phyloP scores from a whole-genome alignment of 179 eudicot genomes.

The Sideroxylon spinosum region DNA sequence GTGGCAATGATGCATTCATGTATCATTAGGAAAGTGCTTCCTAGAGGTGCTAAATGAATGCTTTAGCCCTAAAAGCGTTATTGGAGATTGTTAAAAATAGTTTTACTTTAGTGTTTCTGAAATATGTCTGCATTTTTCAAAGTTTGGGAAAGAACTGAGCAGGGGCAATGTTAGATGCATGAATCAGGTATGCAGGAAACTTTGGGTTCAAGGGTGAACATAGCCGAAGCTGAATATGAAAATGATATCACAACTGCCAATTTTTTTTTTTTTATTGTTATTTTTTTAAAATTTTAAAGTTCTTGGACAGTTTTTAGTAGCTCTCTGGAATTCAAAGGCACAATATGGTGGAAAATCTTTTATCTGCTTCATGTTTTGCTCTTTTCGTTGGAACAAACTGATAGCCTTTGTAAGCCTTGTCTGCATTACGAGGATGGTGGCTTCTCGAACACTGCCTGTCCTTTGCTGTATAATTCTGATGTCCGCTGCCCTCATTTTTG shows the following conservation, averaged over 20 bases:
- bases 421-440: not conserved
- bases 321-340: not conserved
- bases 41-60: not conserved
- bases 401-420: not conserved
- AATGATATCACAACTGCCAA: not conserved
- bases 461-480: no score
- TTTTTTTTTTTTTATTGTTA: constrained; percentile 5
- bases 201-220: not conserved
- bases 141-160: not conserved
- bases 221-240: not conserved
- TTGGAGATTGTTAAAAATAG: no score
- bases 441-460: not conserved
- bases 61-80: not conserved
- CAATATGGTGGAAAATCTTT: not conserved
- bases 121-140: not conserved
- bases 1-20: not conserved
- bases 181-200: not conserved
- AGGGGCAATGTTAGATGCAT: not conserved
- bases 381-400: not conserved
- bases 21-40: not conserved
- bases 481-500: not conserved
- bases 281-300: no score
- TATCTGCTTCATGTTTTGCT: no score
- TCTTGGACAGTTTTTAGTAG: not conserved
- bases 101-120: not conserved